A percentile compares a stretch with the other conserved stretches of the same genome.
phyloP scores from a whole-genome alignment of 116 monocot genomes.

The Papilionanthe hybrid region DNA sequence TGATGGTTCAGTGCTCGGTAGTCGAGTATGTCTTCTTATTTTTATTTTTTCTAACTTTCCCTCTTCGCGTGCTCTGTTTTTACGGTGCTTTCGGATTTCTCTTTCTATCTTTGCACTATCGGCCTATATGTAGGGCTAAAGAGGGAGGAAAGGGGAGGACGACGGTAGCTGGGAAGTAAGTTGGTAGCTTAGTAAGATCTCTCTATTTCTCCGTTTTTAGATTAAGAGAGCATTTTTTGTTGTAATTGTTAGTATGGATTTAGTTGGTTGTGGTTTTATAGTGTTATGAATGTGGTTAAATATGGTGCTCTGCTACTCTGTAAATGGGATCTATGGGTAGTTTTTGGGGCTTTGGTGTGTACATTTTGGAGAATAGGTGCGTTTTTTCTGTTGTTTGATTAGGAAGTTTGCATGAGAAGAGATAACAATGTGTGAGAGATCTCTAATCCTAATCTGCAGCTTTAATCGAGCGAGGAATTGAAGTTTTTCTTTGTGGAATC shows the following conservation, averaged over 20 bases:
- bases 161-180: background rate
- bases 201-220: background rate
- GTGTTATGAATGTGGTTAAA: background rate
- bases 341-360: background rate
- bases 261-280: background rate
- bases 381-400: background rate
- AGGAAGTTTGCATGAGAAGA: background rate
- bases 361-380: background rate
- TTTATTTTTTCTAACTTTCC: background rate
- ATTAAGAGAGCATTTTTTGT: too few species aligned
- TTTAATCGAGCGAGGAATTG: background rate
- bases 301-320: background rate
- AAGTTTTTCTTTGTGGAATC: background rate
- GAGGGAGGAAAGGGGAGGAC: background rate
- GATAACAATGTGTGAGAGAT: background rate
- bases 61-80: constrained; percentile 7
- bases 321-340: background rate
- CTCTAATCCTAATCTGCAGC: background rate
- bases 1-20: background rate
- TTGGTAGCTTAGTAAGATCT: background rate
- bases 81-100: background rate
- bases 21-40: too few species aligned
- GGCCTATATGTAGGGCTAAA: constrained; percentile 1
- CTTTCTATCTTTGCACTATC: background rate
- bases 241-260: background rate